A percentile compares a stretch with the other conserved stretches of the same genome.
Evolutionary conservation across 371 early-diverging fungal genomes (phyloP).

Genomic region (Fennellomyces sp.): DNA sequence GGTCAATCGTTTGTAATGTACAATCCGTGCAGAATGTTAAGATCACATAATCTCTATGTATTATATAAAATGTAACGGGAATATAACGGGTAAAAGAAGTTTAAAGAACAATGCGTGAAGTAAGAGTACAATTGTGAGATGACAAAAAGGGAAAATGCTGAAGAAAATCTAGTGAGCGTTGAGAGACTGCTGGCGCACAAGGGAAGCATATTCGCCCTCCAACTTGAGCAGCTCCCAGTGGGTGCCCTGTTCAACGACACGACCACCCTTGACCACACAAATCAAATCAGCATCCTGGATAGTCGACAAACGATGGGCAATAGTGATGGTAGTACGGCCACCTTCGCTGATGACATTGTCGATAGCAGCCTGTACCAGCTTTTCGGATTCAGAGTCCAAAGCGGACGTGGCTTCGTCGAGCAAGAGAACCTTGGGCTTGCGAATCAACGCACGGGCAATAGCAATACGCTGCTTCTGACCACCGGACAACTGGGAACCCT

Average conservation of each 20-base stretch:
- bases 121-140: background rate
- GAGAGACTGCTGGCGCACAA: constrained; percentile 43
- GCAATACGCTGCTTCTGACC: constrained; percentile 89
- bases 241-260: constrained; percentile 80
- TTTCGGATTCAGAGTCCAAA: constrained; percentile 89
- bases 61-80: too few species aligned
- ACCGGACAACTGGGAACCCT: constrained; percentile 78
- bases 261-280: constrained; percentile 71
- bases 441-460: constrained; percentile 48
- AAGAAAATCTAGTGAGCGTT: constrained; percentile 20
- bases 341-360: constrained; percentile 67
- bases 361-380: constrained; percentile 86
- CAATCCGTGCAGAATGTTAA: too few species aligned
- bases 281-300: constrained; percentile 38
- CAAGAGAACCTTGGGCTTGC: constrained; percentile 49
- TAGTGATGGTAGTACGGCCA: constrained; percentile 61
- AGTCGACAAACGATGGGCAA: constrained; percentile 69
- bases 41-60: too few species aligned
- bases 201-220: constrained; percentile 31
- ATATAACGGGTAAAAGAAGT: too few species aligned
- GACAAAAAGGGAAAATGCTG: background rate
- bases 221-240: constrained; percentile 70
- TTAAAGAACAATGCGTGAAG: background rate
- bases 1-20: too few species aligned
- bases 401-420: constrained; percentile 98